A percentile compares a stretch with the other conserved stretches of the same genome.
These are phyloP conservation scores for Trichoderma cornu-damae DNA, from an alignment of 2,329 filamentous ascomycete genomes.

Conservation along the genomic window DNA sequence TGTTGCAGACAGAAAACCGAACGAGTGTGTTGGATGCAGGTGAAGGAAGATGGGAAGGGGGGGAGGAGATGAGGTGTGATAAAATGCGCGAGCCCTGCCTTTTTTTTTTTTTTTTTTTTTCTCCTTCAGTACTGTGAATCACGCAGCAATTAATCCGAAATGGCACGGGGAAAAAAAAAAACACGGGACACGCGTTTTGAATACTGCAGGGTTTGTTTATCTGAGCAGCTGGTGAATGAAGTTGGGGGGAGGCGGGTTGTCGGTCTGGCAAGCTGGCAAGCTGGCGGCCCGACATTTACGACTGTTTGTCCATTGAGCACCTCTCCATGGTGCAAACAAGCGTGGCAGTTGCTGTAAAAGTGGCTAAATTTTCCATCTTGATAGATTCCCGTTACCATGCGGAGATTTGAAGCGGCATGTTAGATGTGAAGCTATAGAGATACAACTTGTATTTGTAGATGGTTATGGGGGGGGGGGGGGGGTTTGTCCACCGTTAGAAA, in stretches of 20 bases:
- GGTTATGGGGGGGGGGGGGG: too few relatives aligned
- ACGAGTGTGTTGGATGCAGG: slow-evolving; percentile 12
- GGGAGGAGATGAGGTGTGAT: background rate
- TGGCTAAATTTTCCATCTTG: too few relatives aligned
- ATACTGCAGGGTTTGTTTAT: slow-evolving; percentile 1
- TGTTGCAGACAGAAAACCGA: background rate
- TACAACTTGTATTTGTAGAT: too few relatives aligned
- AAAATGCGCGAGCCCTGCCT: background rate
- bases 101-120: background rate
- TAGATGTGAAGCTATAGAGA: too few relatives aligned
- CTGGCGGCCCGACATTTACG: background rate
- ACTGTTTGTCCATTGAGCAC: background rate
- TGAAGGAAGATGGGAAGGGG: slow-evolving; percentile 5
- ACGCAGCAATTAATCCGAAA: background rate
- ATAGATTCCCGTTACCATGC: too few relatives aligned
- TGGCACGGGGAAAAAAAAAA: too few relatives aligned
- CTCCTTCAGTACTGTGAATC: slow-evolving; percentile 15
- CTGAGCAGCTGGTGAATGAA: slow-evolving; percentile 16
- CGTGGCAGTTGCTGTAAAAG: background rate
- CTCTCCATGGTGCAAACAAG: background rate
- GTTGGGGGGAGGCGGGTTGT: background rate
- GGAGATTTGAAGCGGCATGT: too few relatives aligned
- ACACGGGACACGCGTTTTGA: background rate
- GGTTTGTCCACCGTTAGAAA: too few relatives aligned
- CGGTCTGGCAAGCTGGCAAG: slow-evolving; percentile 6